Conservation (phyloP, 164 flowering plant genomes). For the Umbilicus rupestris region DNA sequence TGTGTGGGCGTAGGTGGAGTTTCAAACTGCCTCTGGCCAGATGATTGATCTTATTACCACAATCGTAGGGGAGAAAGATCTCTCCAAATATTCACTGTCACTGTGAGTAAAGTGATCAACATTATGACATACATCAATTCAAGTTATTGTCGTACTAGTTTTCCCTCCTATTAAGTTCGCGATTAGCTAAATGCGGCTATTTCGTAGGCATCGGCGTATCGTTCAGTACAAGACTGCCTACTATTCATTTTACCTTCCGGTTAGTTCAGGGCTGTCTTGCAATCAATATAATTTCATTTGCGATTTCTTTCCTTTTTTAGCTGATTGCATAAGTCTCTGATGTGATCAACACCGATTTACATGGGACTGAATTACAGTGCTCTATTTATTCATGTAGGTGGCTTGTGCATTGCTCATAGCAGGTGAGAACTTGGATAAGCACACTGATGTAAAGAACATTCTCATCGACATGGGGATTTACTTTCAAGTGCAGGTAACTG, state of each 20-base stretch:
- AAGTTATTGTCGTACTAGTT: neutral
- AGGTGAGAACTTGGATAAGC: constrained; percentile 75
- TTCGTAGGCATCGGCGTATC: constrained; percentile 81
- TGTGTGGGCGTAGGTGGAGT: constrained; percentile 62
- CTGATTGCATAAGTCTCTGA: neutral
- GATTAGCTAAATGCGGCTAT: constrained; percentile 8
- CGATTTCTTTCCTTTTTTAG: neutral
- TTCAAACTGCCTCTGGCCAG: constrained; percentile 90
- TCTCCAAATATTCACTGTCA: constrained; percentile 63
- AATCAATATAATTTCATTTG: neutral
- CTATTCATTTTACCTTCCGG: constrained; percentile 95
- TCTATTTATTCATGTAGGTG: constrained; percentile 33
- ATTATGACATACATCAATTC: neutral
- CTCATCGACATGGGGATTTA: constrained; percentile 92
- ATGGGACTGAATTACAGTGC: neutral
- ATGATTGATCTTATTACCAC: constrained; percentile 97
- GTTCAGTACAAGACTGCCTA: constrained; percentile 97
- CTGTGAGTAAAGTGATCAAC: constrained; percentile 38
- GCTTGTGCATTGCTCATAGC: constrained; percentile 94
- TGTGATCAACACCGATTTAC: neutral
- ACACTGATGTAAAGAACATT: constrained; percentile 58
- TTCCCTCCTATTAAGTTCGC: neutral
- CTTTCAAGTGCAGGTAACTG: constrained; percentile 92
- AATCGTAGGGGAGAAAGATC: constrained; percentile 79
- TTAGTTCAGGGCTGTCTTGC: constrained; percentile 28